These are phyloP conservation scores for Zelopaecilomyces penicillatus DNA, from an alignment of 2,329 filamentous ascomycete genomes.

Conservation along the genomic window DNA sequence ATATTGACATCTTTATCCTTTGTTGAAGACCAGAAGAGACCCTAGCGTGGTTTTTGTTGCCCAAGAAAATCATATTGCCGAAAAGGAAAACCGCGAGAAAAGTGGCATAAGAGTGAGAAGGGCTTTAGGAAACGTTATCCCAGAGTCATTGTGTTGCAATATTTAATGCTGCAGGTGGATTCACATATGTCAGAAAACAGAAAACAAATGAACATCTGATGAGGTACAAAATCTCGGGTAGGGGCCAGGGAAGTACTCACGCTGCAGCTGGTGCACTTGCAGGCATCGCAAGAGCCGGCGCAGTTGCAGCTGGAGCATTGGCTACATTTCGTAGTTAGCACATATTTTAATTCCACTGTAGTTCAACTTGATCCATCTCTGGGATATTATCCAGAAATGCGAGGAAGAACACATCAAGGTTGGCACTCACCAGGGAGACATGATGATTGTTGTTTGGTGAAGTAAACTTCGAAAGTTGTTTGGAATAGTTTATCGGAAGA, in stretches of 20 bases:
- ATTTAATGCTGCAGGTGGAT: no score
- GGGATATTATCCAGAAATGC: neutral
- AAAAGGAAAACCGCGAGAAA: no score
- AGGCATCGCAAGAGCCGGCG: constrained; percentile 14
- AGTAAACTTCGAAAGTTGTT: neutral
- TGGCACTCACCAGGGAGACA: constrained; percentile 12
- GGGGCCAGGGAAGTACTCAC: constrained; percentile 5
- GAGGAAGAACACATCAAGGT: neutral
- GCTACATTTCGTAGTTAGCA: constrained; percentile 7
- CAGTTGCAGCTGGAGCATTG: constrained; percentile 15
- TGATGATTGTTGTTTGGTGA: constrained; percentile 3
- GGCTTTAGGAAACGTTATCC: no score
- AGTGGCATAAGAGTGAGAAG: no score
- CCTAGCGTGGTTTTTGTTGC: no score
- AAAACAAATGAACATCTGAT: no score
- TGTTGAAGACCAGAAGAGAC: no score
- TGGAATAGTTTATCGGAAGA: neutral
- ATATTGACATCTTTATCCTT: no score
- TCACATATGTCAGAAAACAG: no score
- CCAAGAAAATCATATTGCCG: no score
- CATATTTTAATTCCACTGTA: neutral
- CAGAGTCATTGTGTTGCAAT: no score
- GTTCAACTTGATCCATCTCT: neutral
- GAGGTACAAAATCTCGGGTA: no score
- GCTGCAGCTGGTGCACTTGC: constrained; percentile 16